Base-by-base conservation (phyloP, 169 alveolate species). In the Babesia caballi region DNA sequence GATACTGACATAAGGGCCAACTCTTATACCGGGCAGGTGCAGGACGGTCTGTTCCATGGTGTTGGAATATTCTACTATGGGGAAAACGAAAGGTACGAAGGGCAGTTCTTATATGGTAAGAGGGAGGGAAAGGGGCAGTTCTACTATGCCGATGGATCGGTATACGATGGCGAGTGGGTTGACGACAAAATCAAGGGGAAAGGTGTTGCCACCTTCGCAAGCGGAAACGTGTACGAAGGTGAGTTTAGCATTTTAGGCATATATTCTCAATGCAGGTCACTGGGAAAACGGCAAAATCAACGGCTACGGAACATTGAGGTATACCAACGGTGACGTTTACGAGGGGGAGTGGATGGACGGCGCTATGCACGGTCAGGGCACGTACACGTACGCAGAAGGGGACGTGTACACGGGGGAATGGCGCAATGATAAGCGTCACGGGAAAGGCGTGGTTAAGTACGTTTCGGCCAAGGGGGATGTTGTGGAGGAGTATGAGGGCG, bases 291-390 rank as follows among this genome's bases (percentile, higher is more conserved):
- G 97, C 14, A 89, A 94, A 59, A 93, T 94, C 46, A 91, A 91
- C 71, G 98, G 98, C 3, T 87, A 82, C 75, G 98, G 98, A 38
- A 92, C 84, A 53, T 84, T 95, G 83, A 92, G 88, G 56, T 95
- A 92, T 73, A 81, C 88, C 42, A 96, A 96, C 82, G 98, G 98
- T 2, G 98, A 95, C 70, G 90, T 91, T 35, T 95, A 95, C 83
- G 98, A 95, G 59, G 99, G 99, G 12, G 97, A 95, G 49, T 96
- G 98, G 98, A 84, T 59, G 12, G 97, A 95, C 42, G 98, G 97
- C n/a, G 85, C 90, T 76, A 95, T 96, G 95, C 96, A 94, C 72
- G 98, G 98, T 15, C 83, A 91, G 27, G 98, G 98, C 3, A 91
- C 94, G 33, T 95, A 95, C 88, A 81, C 88, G 44, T 95, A 95